These are phyloP conservation scores for Aristolochia contorta DNA, from an alignment of 164 flowering plant species.

Conservation along the genomic window DNA sequence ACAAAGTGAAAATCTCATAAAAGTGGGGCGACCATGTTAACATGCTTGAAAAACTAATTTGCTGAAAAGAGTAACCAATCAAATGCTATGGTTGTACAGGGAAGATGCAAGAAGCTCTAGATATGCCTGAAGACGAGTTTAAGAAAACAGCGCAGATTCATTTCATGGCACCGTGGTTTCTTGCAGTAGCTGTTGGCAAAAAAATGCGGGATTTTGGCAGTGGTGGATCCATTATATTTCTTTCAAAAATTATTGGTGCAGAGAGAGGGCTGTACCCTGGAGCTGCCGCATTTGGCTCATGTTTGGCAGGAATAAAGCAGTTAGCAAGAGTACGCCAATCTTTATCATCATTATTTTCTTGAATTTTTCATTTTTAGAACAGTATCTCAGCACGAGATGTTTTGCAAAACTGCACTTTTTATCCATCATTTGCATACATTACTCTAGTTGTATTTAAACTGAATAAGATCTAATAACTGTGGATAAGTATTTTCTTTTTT, in stretches of 20 bases:
- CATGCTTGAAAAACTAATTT: too few species aligned
- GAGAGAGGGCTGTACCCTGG: slow-evolving; percentile 92
- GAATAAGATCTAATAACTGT: too few species aligned
- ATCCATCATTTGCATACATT: too few species aligned
- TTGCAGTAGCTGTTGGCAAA: slow-evolving; percentile 59
- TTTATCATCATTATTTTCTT: neutral
- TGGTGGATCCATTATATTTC: slow-evolving; percentile 80
- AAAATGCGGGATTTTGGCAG: slow-evolving; percentile 52
- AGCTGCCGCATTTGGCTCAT: slow-evolving; percentile 77
- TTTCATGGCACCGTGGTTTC: slow-evolving; percentile 73
- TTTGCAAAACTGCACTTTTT: too few species aligned
- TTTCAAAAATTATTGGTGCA: slow-evolving; percentile 62
- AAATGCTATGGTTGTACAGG: slow-evolving; percentile 29
- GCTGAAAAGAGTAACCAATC: too few species aligned
- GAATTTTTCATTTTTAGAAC: too few species aligned
- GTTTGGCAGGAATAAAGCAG: slow-evolving; percentile 69
- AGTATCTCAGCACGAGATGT: too few species aligned
- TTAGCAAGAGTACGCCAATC: slow-evolving; percentile 58
- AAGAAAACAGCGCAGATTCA: slow-evolving; percentile 58
- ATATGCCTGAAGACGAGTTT: slow-evolving; percentile 53
- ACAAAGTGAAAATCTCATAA: too few species aligned
- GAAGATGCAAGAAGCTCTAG: slow-evolving; percentile 56
- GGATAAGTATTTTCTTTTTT: too few species aligned
- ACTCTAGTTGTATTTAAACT: too few species aligned
- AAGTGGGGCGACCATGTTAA: too few species aligned